phyloP scores from a whole-genome alignment of 1,139 yeast genomes.

The Pichia sp. region DNA sequence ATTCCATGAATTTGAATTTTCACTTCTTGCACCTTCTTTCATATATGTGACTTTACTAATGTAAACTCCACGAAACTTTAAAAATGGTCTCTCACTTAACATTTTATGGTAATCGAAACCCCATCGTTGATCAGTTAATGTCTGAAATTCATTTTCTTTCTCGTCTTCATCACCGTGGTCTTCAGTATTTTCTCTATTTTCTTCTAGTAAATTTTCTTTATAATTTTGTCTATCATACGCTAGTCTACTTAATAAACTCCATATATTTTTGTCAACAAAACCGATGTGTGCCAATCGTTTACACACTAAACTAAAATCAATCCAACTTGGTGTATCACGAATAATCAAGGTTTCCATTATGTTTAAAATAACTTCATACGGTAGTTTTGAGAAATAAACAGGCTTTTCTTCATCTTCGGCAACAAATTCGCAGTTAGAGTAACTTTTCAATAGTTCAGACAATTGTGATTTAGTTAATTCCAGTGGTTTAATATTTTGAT shows the following conservation, averaged over 20 bases:
- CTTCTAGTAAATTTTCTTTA: slow-evolving; percentile 21
- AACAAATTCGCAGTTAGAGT: slow-evolving; percentile 30
- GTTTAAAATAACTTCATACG: slow-evolving; percentile 56
- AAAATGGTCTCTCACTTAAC: slow-evolving; percentile 55
- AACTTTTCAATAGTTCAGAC: slow-evolving; percentile 30
- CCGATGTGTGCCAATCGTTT: slow-evolving; percentile 57
- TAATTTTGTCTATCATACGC: slow-evolving; percentile 56
- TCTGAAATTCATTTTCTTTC: slow-evolving; percentile 25
- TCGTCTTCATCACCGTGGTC: slow-evolving; percentile 34
- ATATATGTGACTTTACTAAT: slow-evolving; percentile 80
- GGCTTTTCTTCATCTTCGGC: slow-evolving; percentile 38
- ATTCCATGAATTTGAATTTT: slow-evolving; percentile 61
- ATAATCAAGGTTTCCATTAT: slow-evolving; percentile 49
- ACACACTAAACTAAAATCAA: slow-evolving; percentile 57
- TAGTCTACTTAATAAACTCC: slow-evolving; percentile 48
- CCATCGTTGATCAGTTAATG: slow-evolving; percentile 35
- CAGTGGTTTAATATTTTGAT: slow-evolving; percentile 24
- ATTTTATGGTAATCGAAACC: slow-evolving; percentile 48
- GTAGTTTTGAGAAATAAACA: slow-evolving; percentile 51
- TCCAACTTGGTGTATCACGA: slow-evolving; percentile 59
- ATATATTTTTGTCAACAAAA: slow-evolving; percentile 45
- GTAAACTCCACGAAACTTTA: slow-evolving; percentile 77
- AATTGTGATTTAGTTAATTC: slow-evolving; percentile 35
- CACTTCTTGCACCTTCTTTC: slow-evolving; percentile 69
- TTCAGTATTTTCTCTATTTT: not conserved